These are phyloP conservation scores for Tephrocybe rancida DNA, from an alignment of 768 basidiomycete species.

Conservation along the genomic window DNA sequence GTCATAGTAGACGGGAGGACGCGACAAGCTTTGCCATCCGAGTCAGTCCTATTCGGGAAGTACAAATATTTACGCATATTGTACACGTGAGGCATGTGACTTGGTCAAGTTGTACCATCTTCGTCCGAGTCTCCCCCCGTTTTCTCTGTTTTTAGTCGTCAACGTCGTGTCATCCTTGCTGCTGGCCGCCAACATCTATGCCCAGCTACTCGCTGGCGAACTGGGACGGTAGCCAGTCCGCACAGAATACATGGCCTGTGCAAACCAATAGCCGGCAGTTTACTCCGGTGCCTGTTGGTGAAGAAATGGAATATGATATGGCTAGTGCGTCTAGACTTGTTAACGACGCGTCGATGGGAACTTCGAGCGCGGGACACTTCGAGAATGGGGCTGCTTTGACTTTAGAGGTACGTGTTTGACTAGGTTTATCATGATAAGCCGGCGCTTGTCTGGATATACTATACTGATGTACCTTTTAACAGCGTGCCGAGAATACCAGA, in stretches of 20 bases:
- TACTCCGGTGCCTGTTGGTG: no score
- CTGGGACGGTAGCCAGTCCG: constrained; percentile 18
- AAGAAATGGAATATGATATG: no score
- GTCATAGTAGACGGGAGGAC: no score
- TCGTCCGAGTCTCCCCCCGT: background rate
- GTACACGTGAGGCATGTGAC: background rate
- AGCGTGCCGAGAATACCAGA: background rate
- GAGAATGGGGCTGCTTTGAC: no score
- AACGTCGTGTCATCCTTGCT: background rate
- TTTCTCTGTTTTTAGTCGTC: background rate
- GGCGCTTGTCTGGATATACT: background rate
- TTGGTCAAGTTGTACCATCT: background rate
- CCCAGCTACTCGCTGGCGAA: constrained; percentile 18
- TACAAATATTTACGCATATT: background rate
- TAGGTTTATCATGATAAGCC: background rate
- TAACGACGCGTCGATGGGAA: background rate
- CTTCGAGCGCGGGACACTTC: background rate
- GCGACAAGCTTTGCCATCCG: no score
- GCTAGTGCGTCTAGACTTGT: no score
- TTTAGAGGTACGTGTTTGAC: no score
- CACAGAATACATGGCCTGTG: background rate
- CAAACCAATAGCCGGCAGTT: background rate
- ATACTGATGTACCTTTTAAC: background rate
- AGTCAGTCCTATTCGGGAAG: background rate
- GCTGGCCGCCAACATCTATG: constrained; percentile 9